Base-by-base conservation (phyloP, 2,329 filamentous ascomycete species). In the Phialocephala sp. region DNA sequence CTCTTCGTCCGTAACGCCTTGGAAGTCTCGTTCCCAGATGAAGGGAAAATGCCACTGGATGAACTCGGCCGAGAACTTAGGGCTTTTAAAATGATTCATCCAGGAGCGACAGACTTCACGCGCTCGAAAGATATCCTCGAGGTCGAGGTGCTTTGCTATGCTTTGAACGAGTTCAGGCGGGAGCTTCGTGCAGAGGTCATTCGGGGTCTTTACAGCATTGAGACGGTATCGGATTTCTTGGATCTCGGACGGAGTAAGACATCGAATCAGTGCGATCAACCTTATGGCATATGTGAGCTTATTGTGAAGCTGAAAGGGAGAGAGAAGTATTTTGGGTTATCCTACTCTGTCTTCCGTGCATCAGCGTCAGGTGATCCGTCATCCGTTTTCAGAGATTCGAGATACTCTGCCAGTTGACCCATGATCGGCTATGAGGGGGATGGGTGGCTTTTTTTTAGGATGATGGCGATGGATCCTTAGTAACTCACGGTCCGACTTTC, bases 111-210 rank as follows among this genome's bases (percentile, higher is more conserved):
- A 72, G 24, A 76, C 72, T n/a, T 55, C 57, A 22, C 68, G 66
- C n/a, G 70, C 57, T n/a, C 36, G 59, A 45, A 72, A 39, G 8
- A 71, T 35, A 54, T 75, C 73, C 27, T 72, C 69, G 8, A 73
- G 67, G 22, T 70, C 63, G 27, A 76, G 65, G 59, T 71, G 41
- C 6, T 62, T 37, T 9, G 66, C 45, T 14, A 75, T 63, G 27
- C 27, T 39, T 3, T 67, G 37, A 22, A 72, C 41, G 41, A 75
- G 32, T 22, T 75, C 74, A 4, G 62, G 22, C 9, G 71, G 73
- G 9, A 75, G 24, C 5, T 56, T 55, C 18, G 36, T 56, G 35
- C 60, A 64, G 18, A 71, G 68, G 35, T 69, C 67, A 27, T 59
- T 65, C n/a, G 66, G 24, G 9, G 65, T 64, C 11, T 41, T 63